Conservation (phyloP, 73 alveolate genomes). For the Tetrahymena elliotti region DNA sequence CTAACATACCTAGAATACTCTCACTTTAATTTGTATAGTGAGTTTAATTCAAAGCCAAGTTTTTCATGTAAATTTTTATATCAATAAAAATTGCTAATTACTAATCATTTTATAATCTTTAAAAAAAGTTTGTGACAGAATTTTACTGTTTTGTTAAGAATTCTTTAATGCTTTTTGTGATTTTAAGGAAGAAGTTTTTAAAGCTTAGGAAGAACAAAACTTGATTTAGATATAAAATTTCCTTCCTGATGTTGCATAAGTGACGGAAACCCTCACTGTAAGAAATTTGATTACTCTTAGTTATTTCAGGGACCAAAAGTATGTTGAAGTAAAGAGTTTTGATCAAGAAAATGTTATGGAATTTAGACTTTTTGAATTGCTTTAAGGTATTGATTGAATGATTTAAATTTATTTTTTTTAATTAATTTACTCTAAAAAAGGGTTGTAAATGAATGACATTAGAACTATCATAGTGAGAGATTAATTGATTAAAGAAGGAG, state of each 20-base stretch:
- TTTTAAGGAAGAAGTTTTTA: neutral
- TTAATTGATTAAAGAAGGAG: neutral
- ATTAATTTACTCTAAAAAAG: neutral
- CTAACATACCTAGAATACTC: neutral
- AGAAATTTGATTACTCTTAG: neutral
- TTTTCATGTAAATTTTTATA: neutral
- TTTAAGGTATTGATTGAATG: neutral
- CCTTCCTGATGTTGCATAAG: neutral
- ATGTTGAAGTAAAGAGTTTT: neutral
- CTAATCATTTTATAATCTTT: no score
- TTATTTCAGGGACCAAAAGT: neutral
- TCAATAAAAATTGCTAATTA: neutral
- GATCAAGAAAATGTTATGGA: neutral
- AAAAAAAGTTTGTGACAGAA: neutral
- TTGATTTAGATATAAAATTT: neutral
- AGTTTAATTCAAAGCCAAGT: neutral
- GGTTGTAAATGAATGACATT: neutral
- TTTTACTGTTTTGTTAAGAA: neutral
- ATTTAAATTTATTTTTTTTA: neutral
- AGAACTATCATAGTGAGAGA: neutral
- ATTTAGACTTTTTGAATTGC: neutral
- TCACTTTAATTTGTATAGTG: neutral
- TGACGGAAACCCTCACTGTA: neutral
- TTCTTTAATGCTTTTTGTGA: neutral
- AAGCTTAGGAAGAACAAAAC: neutral